A percentile compares a stretch with the other conserved stretches of the same genome.
Evolutionary conservation across 2,329 filamentous ascomycete genomes (phyloP).

Genomic region (Claviceps capensis): DNA sequence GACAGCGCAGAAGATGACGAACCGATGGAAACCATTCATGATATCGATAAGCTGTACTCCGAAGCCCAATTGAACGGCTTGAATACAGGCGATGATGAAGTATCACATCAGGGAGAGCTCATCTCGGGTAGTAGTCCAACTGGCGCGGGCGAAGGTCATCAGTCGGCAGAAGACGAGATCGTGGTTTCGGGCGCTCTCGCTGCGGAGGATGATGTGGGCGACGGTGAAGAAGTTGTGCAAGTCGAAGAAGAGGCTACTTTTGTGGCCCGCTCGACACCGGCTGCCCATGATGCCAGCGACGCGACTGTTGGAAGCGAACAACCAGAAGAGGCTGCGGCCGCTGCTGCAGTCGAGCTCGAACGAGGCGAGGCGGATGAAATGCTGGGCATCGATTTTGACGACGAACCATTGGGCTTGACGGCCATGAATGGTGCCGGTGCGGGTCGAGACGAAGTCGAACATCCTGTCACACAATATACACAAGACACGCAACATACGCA

Average conservation of each 20-base stretch:
- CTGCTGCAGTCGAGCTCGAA: background rate
- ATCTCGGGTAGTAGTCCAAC: background rate
- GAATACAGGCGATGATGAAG: background rate
- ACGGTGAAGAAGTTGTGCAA: constrained; percentile 9
- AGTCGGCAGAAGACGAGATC: background rate
- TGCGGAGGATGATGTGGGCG: constrained; percentile 10
- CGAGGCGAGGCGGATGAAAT: background rate
- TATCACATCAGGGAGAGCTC: background rate
- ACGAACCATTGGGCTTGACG: background rate
- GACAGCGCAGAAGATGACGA: constrained; percentile 10
- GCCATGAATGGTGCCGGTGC: background rate
- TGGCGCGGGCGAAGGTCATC: background rate
- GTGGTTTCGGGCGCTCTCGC: constrained; percentile 4
- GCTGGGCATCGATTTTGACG: constrained; percentile 2
- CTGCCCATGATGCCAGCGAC: background rate
- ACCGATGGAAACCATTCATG: constrained; percentile 9
- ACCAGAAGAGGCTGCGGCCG: background rate
- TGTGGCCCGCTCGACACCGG: background rate
- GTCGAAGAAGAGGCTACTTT: constrained; percentile 8
- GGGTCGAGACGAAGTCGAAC: background rate
- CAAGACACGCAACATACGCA: too few relatives aligned
- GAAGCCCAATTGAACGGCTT: background rate
- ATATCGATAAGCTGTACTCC: constrained; percentile 8
- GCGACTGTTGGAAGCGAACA: background rate
- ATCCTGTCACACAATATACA: background rate